Conservation (phyloP, 345 rosid species). For the Eutrema japonicum region DNA sequence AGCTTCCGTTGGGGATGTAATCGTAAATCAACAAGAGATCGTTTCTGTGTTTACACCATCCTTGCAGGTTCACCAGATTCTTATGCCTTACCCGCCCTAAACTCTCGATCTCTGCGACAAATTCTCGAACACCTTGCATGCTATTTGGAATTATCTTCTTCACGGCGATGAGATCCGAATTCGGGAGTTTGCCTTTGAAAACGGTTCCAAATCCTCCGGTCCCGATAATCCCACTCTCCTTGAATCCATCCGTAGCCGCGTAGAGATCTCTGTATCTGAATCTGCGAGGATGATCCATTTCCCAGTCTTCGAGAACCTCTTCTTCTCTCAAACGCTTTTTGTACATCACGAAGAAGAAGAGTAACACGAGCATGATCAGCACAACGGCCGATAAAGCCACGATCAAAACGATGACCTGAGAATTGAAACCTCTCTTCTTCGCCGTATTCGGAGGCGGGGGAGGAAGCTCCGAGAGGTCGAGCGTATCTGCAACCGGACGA, state of each 20-base stretch:
- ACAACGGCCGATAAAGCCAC: slow-evolving; percentile 43
- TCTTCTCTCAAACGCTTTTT: slow-evolving; percentile 48
- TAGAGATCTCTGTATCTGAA: slow-evolving; percentile 57
- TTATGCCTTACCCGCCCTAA: slow-evolving; percentile 60
- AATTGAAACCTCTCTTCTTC: slow-evolving; percentile 10
- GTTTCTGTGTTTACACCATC: slow-evolving; percentile 60
- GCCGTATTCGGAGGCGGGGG: slow-evolving; percentile 39
- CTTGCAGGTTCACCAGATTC: slow-evolving; percentile 66
- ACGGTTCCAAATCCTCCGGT: slow-evolving; percentile 65
- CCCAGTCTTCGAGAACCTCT: slow-evolving; percentile 66
- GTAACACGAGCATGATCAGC: slow-evolving; percentile 36
- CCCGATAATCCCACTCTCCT: slow-evolving; percentile 55
- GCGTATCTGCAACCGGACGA: neutral
- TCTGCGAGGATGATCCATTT: slow-evolving; percentile 66
- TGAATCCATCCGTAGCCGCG: slow-evolving; percentile 59
- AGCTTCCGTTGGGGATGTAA: slow-evolving; percentile 61
- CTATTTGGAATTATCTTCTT: slow-evolving; percentile 59
- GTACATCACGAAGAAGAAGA: slow-evolving; percentile 39
- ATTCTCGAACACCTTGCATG: slow-evolving; percentile 63
- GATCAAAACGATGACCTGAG: slow-evolving; percentile 47
- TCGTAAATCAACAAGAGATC: slow-evolving; percentile 64
- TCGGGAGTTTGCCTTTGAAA: slow-evolving; percentile 44
- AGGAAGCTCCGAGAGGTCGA: slow-evolving; percentile 43
- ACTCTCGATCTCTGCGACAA: slow-evolving; percentile 65
- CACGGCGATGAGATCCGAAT: slow-evolving; percentile 47